phyloP scores from a whole-genome alignment of 495 filamentous ascomycete genomes.

The Penicillium cinerascens region DNA sequence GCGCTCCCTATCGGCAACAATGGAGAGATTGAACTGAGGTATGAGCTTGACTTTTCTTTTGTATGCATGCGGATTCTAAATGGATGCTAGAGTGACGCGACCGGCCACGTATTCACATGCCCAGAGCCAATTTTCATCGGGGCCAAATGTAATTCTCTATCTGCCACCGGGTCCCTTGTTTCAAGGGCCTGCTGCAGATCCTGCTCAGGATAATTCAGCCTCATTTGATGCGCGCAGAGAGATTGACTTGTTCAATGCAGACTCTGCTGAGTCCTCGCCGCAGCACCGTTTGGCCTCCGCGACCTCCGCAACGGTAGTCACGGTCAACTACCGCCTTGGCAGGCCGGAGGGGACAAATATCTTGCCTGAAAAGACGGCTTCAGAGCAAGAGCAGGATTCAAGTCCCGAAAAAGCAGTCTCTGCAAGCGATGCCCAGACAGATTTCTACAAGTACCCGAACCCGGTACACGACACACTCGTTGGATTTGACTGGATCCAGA shows the following conservation, averaged over 20 bases:
- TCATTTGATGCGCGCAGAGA: background rate
- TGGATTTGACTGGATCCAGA: constrained; percentile 40
- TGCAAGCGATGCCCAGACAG: background rate
- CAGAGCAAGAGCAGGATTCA: background rate
- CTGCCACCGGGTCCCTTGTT: constrained; percentile 40
- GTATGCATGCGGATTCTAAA: background rate
- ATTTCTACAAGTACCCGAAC: constrained; percentile 33
- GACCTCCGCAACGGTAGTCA: constrained; percentile 36
- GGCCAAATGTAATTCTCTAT: constrained; percentile 36
- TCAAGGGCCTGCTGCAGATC: background rate
- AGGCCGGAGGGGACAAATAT: constrained; percentile 37
- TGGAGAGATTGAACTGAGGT: constrained; percentile 33
- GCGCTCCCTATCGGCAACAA: constrained; percentile 33
- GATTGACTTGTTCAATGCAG: background rate
- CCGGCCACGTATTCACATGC: constrained; percentile 5
- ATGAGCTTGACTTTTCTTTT: background rate
- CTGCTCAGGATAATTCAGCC: background rate
- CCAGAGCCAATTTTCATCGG: background rate
- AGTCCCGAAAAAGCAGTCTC: background rate
- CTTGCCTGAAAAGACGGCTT: background rate
- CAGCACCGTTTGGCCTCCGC: constrained; percentile 27
- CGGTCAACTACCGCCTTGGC: constrained; percentile 45
- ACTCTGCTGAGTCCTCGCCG: background rate
- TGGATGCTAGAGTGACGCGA: constrained; percentile 24
- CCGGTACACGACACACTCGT: constrained; percentile 42